Evolutionary conservation across 2,329 filamentous ascomycete genomes (phyloP), one percentile per base, ranked within the genome.

Genomic region (Colletotrichum graminicola): DNA sequence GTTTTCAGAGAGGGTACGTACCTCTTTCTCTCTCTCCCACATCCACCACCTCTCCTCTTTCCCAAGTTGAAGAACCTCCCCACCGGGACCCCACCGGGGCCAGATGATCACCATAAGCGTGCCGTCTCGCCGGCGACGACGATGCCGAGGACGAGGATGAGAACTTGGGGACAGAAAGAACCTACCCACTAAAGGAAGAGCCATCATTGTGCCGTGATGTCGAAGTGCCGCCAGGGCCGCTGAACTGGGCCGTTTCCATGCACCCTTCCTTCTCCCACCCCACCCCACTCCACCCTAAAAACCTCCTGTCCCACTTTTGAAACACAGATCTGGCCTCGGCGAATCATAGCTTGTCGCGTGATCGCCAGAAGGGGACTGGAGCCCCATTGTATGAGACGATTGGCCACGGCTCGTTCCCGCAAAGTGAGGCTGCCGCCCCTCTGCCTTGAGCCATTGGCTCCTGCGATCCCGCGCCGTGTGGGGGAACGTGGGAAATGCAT

Each of bases 401-500:
- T 71, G 68, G 68, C 59, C 26, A 64, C 59, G 59, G 65, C 65
- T 60, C 32, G 59, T 51, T 73, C 59, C 62, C 54, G n/a, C 57
- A 64, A 60, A 73, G 68, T 73, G 71, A 73, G 71, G 71, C 71
- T 67, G 71, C 60, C 54, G 71, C 68, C 67, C 71, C 71, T 32
- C 71, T 12, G 21, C 29, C 4, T 8, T 3, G 5, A 21, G 61
- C 51, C 23, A 72, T 73, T 72, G 71, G 71, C 68, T 72, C n/a
- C 41, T 62, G 52, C 32, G 11, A 36, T 55, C 52, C 32, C 52
- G 34, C 34, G 54, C 34, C 52, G 34, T 56, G 54, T 55, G 54
- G 54, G 54, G 54, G 34, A 41, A 56, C 49, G 59, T 32, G 18
- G 23, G 36, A 45, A 26, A 45, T 47, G 43, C 32, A 49, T 32